Evolutionary conservation across 352 stramenopile genomes (phyloP).

Genomic region (Thalassiosira gravida): DNA sequence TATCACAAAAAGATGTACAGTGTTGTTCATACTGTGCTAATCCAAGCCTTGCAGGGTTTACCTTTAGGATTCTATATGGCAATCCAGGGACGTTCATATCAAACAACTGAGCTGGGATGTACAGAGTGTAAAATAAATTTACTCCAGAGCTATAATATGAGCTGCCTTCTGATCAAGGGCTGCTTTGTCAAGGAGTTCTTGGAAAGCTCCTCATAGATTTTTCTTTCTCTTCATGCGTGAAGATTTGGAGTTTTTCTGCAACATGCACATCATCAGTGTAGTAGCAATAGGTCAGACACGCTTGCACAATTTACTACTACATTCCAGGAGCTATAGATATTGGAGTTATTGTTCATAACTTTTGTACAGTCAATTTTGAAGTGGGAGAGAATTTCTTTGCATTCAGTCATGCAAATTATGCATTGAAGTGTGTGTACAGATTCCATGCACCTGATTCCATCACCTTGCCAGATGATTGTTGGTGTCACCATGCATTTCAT

Average conservation of each 20-base stretch:
- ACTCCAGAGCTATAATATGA: too few species aligned
- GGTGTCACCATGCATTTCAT: neutral
- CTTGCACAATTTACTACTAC: constrained; percentile 8
- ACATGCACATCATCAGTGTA: constrained; percentile 32
- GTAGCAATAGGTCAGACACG: neutral
- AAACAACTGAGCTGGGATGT: too few species aligned
- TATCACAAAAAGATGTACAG: too few species aligned
- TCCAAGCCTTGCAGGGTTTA: too few species aligned
- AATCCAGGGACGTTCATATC: too few species aligned
- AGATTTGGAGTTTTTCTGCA: constrained; percentile 26
- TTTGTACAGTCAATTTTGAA: constrained; percentile 12
- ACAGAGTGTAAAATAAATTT: too few species aligned
- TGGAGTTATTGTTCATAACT: constrained; percentile 24
- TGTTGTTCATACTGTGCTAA: too few species aligned
- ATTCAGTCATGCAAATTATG: constrained; percentile 27
- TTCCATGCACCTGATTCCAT: constrained; percentile 25
- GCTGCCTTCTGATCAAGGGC: too few species aligned
- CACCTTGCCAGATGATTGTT: constrained; percentile 9
- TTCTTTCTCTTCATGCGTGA: too few species aligned
- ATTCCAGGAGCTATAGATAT: constrained; percentile 31
- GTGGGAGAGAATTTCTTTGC: constrained; percentile 16
- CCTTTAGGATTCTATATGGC: too few species aligned
- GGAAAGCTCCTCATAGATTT: too few species aligned
- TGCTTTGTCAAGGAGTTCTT: too few species aligned
- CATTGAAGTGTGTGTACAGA: constrained; percentile 7